Percentiles rank a stretch among this genome's conserved stretches.
Conservation (phyloP, 306 rosid species). For the Benincasa hispida region DNA sequence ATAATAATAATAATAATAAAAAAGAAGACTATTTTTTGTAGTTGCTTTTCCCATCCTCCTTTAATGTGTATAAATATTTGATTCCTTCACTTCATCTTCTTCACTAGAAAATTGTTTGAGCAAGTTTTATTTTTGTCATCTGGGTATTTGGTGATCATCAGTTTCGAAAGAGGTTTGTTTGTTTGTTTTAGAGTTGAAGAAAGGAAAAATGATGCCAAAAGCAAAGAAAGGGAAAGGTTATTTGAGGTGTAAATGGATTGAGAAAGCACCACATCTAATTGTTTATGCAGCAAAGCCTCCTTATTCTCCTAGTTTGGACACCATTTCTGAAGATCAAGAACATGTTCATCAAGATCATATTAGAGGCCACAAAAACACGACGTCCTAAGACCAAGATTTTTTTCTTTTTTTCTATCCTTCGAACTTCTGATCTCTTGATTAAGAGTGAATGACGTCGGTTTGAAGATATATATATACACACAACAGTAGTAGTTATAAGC, state of each 20-base stretch:
- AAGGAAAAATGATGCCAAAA: not conserved
- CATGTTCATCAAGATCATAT: not conserved
- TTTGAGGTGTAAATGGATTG: not conserved
- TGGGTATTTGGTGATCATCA: too few relatives aligned
- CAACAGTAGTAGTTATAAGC: too few relatives aligned
- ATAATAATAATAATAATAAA: not conserved
- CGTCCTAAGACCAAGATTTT: too few relatives aligned
- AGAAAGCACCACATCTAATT: conserved; percentile 18
- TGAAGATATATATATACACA: too few relatives aligned
- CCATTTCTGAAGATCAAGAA: conserved; percentile 31
- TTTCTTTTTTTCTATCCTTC: too few relatives aligned
- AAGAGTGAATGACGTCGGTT: too few relatives aligned
- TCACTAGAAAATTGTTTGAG: not conserved
- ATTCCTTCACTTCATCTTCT: not conserved
- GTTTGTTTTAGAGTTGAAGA: too few relatives aligned
- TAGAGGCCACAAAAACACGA: too few relatives aligned
- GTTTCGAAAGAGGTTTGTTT: too few relatives aligned
- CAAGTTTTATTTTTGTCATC: too few relatives aligned
- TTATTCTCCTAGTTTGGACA: conserved; percentile 42
- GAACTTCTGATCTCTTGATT: too few relatives aligned
- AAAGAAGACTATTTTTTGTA: not conserved
- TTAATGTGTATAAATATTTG: not conserved
- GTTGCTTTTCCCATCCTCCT: not conserved
- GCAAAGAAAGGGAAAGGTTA: not conserved
- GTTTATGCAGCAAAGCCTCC: conserved; percentile 34